Conservation (phyloP, 148 eudicot species). For the Talinum fruticosum region DNA sequence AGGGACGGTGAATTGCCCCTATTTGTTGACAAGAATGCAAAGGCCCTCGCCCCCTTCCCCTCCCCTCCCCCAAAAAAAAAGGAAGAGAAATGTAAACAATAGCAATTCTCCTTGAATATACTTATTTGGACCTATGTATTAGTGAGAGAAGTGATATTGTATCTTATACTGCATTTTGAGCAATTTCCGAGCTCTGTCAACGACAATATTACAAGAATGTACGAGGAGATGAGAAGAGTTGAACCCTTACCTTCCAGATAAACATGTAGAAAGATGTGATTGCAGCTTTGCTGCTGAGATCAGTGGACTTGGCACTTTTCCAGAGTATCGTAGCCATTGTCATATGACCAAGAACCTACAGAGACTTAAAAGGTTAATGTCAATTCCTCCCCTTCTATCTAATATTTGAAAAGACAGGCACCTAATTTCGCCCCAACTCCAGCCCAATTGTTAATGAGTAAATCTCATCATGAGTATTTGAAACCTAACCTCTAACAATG, state of each 20-base stretch:
- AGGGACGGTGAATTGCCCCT: no score
- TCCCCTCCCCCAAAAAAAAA: no score
- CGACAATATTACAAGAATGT: neutral
- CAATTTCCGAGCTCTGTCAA: neutral
- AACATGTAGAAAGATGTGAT: constrained; percentile 98
- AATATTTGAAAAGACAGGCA: neutral
- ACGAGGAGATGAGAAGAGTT: neutral
- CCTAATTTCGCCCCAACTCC: neutral
- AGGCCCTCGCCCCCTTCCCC: no score
- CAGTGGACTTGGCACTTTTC: constrained; percentile 75
- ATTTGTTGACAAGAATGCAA: no score
- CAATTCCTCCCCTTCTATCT: neutral
- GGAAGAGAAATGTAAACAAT: no score
- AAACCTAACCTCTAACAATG: no score
- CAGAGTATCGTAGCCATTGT: constrained; percentile 61
- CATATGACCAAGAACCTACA: constrained; percentile 77
- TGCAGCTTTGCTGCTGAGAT: constrained; percentile 76
- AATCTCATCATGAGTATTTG: no score
- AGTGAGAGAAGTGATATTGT: neutral
- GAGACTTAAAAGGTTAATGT: neutral
- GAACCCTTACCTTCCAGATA: constrained; percentile 81
- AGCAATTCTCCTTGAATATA: no score
- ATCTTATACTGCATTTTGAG: neutral
- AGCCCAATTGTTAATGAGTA: neutral
- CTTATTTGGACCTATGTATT: neutral